These are phyloP conservation scores for Lenwebbia sp. DNA, from an alignment of 345 rosid genomes.

Conservation along the genomic window DNA sequence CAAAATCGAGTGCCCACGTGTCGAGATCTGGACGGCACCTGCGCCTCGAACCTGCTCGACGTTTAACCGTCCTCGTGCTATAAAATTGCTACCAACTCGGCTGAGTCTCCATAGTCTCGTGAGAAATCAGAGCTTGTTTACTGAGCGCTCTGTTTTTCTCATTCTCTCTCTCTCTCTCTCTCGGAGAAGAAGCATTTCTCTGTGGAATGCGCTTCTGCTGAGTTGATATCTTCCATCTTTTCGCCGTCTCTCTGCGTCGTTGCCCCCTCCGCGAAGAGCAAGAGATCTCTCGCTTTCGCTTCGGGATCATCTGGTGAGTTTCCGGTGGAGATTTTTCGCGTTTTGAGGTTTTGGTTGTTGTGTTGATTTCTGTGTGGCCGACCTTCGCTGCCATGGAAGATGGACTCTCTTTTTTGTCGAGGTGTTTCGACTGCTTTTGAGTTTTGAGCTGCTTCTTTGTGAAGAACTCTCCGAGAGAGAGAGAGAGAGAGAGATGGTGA, in stretches of 20 bases:
- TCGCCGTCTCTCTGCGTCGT: neutral
- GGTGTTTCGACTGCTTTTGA: neutral
- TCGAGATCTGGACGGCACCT: neutral
- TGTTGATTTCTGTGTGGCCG: neutral
- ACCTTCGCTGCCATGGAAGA: neutral
- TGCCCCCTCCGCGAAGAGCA: neutral
- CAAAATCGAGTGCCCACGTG: neutral
- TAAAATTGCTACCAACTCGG: neutral
- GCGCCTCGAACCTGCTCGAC: neutral
- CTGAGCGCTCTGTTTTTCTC: neutral
- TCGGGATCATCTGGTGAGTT: slow-evolving; percentile 2
- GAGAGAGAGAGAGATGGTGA: neutral
- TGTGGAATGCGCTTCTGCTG: slow-evolving; percentile 22
- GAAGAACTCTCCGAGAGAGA: neutral
- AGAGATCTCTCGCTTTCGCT: neutral
- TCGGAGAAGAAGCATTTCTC: slow-evolving; percentile 11
- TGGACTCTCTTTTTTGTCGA: neutral
- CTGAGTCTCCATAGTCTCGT: neutral
- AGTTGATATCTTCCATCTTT: neutral
- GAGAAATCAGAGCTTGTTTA: neutral
- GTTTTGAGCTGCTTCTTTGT: neutral
- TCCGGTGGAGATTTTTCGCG: neutral
- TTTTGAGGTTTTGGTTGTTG: neutral
- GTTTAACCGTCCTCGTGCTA: neutral
- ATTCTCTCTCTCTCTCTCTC: neutral